These are phyloP conservation scores for Ambrosiella beaveri DNA, from an alignment of 2,329 filamentous ascomycete species.

Conservation along the genomic window DNA sequence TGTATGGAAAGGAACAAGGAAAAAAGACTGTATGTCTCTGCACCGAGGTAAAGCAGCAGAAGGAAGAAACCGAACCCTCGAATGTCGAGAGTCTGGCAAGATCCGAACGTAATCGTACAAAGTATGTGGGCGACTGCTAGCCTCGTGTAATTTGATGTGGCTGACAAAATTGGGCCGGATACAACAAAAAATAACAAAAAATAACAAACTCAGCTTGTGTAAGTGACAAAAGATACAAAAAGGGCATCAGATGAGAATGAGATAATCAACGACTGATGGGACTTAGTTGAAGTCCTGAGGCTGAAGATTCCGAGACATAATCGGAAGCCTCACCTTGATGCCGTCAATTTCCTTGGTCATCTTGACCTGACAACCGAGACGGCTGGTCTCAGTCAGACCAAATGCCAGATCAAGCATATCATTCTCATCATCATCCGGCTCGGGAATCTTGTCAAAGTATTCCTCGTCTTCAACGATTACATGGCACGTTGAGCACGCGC, in stretches of 20 bases:
- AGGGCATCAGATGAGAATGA: not conserved
- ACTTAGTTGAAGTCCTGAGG: constrained; percentile 62
- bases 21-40: no score
- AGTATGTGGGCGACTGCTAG: no score
- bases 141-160: no score
- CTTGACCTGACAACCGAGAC: constrained; percentile 75
- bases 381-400: constrained; percentile 67
- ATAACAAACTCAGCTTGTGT: not conserved
- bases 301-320: constrained; percentile 91
- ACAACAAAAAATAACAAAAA: no score
- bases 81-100: no score
- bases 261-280: no score
- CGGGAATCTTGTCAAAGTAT: constrained; percentile 61
- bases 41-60: no score
- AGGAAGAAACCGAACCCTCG: no score
- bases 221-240: not conserved
- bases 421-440: constrained; percentile 66
- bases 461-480: constrained; percentile 62
- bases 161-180: no score
- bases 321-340: constrained; percentile 65
- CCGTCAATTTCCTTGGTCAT: constrained; percentile 88
- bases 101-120: no score
- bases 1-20: not conserved
- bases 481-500: constrained; percentile 85
- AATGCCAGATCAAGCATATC: constrained; percentile 87